Conservation (phyloP, 1,284 basidiomycete species). For the Marasmius sp. region DNA sequence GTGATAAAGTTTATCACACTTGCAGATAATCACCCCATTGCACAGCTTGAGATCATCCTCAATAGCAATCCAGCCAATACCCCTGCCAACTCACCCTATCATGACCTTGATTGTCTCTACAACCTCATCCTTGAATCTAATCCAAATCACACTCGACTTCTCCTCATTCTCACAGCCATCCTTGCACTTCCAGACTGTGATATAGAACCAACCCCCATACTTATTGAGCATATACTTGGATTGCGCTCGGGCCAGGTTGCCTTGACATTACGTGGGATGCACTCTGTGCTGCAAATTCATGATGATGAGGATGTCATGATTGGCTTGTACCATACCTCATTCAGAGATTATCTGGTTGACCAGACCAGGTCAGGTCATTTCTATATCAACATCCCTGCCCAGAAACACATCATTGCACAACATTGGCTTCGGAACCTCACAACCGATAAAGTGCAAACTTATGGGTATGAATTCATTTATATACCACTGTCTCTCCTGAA, state of each 20-base stretch:
- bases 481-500: no score
- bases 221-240: neutral
- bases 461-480: no score
- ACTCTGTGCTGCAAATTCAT: neutral
- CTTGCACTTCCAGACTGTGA: neutral
- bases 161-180: neutral
- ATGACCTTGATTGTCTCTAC: constrained; percentile 23
- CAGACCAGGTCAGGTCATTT: no score
- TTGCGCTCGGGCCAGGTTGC: neutral
- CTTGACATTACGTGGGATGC: neutral
- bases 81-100: constrained; percentile 12
- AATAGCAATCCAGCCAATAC: neutral
- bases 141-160: neutral
- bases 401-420: no score
- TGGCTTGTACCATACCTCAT: neutral
- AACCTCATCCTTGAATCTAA: neutral
- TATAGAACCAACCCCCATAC: neutral
- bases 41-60: constrained; percentile 21
- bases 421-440: no score
- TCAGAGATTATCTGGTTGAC: neutral
- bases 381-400: no score
- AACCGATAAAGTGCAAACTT: no score
- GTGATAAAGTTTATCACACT: constrained; percentile 25
- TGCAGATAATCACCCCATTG: constrained; percentile 18
- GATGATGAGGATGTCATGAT: no score